Evolutionary conservation across 345 rosid species (phyloP).

Genomic region (Zanthoxylum bungeanum): DNA sequence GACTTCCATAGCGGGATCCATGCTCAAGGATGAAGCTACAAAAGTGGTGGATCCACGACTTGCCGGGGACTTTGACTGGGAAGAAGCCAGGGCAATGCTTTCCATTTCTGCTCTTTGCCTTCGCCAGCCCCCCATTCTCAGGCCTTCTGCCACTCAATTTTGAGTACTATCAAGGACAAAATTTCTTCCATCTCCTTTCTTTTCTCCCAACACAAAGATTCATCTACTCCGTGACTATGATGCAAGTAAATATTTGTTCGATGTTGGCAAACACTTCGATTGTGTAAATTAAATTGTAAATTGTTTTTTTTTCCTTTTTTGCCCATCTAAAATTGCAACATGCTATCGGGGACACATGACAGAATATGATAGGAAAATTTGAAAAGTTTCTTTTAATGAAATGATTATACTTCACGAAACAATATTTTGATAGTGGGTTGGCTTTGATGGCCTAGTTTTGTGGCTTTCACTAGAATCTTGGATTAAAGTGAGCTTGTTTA

Average conservation of each 20-base stretch:
- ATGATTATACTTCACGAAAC: not conserved
- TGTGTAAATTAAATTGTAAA: slow-evolving; percentile 14
- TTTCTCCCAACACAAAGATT: slow-evolving; percentile 8
- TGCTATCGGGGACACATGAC: not conserved
- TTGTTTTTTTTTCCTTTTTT: not conserved
- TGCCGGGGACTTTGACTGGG: slow-evolving; percentile 39
- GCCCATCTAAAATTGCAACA: not conserved
- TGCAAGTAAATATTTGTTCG: not conserved
- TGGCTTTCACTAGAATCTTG: too few relatives aligned
- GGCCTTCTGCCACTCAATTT: slow-evolving; percentile 65
- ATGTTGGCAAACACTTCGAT: not conserved
- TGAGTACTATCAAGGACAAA: slow-evolving; percentile 32
- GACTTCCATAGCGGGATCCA: slow-evolving; percentile 38
- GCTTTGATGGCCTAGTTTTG: too few relatives aligned
- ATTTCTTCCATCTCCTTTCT: slow-evolving; percentile 35
- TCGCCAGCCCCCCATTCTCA: slow-evolving; percentile 39
- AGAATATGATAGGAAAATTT: not conserved
- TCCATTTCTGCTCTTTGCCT: slow-evolving; percentile 49
- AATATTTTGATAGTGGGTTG: too few relatives aligned
- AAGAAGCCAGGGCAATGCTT: slow-evolving; percentile 57
- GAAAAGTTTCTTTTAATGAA: not conserved
- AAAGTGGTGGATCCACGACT: slow-evolving; percentile 59
- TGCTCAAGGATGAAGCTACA: slow-evolving; percentile 22
- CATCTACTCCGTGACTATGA: not conserved
- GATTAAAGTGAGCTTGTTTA: too few relatives aligned